phyloP scores from a whole-genome alignment of 768 basidiomycete genomes.

The Dentipellis fragilis region DNA sequence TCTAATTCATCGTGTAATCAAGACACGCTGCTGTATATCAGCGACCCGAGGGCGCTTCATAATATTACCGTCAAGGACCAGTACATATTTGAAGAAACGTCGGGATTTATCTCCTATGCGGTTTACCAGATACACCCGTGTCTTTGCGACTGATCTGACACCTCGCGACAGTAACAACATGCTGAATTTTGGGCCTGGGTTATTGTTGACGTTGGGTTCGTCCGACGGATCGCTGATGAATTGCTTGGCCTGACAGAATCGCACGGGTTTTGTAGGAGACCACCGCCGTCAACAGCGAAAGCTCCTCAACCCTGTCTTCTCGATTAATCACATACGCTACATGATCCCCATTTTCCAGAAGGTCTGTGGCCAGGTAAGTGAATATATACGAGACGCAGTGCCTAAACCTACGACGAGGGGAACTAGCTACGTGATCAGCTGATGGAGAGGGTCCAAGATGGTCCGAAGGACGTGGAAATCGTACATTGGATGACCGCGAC shows the following conservation, averaged over 20 bases:
- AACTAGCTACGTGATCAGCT: not conserved
- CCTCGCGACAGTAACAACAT: not conserved
- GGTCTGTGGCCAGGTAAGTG: slow-evolving; percentile 21
- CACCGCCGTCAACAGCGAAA: slow-evolving; percentile 19
- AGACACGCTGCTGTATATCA: slow-evolving; percentile 1
- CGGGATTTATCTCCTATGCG: slow-evolving; percentile 3
- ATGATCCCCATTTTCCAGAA: slow-evolving; percentile 20
- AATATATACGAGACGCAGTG: not conserved
- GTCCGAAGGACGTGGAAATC: slow-evolving; percentile 22
- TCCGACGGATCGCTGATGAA: not conserved
- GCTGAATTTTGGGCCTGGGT: slow-evolving; percentile 27
- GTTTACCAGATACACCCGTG: not conserved
- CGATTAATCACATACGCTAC: slow-evolving; percentile 14
- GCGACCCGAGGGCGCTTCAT: slow-evolving; percentile 5
- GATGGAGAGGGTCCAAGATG: slow-evolving; percentile 7
- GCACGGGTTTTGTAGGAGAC: slow-evolving; percentile 12
- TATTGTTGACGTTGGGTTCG: slow-evolving; percentile 27
- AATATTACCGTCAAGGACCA: slow-evolving; percentile 11
- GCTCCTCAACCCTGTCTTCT: slow-evolving; percentile 20
- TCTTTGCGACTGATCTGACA: not conserved
- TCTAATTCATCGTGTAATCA: not conserved
- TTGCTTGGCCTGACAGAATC: not conserved
- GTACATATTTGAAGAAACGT: slow-evolving; percentile 7
- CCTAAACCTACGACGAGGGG: not conserved
- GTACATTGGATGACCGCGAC: slow-evolving; percentile 25